Evolutionary conservation across 768 basidiomycete species (phyloP), one percentile per base, ranked within the genome.

Genomic region (Macrolepiota albuminosa): DNA sequence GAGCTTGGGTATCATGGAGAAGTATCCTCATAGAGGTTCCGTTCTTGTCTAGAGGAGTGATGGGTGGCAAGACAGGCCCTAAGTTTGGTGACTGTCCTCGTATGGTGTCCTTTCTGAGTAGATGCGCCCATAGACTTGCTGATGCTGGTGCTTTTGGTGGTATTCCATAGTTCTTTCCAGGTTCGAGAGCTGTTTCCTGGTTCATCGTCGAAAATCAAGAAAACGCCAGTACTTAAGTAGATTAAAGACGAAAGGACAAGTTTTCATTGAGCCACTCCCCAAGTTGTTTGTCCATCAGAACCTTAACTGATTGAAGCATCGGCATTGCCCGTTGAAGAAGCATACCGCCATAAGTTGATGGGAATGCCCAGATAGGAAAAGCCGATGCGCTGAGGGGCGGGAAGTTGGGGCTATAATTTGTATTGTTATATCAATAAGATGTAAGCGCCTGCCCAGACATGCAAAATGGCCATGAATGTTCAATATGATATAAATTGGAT

Each of bases 1-100:
- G 83, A 24, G 80, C 81, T 58, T 89, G 87, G 0, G 87, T 89
- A 67, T 91, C 89, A 63, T 90, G 83, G 24, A 91, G 73, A 13
- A 91, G 78, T 64, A 90, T 79, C 43, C 88, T 82, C 73, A 86
- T 86, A 6, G 89, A 87, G 3, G 88, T 87, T 13, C 81, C 83
- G 10, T 81, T 80, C 64, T 81, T 89, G 72, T 91, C 88, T 33
- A 81, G 64, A 4, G 88, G 85, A 11, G 76, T 75, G 45, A 77
- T 62, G 11, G 81, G 78, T n/a, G 68, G 67, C 21, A 61, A 53
- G 16, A 56, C 45, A 29, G 60, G 54, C 43, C 46, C 57, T 42
- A 61, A 48, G 10, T 61, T 69, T 51, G 72, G 59, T 14, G 67
- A 57, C 2, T 70, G 65, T 34, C 64, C 61, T 26, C 64, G 63